Conservation (phyloP, 805 yeast species). For the Candida broadrunensis region DNA sequence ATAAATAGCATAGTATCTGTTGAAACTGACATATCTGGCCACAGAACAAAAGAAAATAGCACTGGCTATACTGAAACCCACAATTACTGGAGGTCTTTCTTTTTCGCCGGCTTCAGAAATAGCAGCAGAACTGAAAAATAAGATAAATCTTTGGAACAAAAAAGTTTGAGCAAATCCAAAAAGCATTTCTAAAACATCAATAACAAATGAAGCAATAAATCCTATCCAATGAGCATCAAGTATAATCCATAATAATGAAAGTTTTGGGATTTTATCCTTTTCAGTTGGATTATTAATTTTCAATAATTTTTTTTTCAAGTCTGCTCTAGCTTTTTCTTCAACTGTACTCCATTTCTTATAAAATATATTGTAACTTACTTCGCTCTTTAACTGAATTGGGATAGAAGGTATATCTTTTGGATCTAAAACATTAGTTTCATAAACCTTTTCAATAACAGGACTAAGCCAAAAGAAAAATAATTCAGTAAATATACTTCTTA, state of each 20-base stretch:
- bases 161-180: conserved; percentile 25
- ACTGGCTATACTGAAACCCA: conserved; percentile 22
- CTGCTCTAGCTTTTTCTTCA: conserved; percentile 8
- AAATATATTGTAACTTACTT: conserved; percentile 16
- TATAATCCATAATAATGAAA: conserved; percentile 19
- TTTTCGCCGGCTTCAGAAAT: background rate
- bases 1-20: conserved; percentile 14
- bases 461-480: conserved; percentile 26
- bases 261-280: conserved; percentile 11
- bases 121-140: conserved; percentile 16
- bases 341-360: conserved; percentile 20
- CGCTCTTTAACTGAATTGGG: conserved; percentile 11
- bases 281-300: conserved; percentile 7
- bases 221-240: conserved; percentile 12
- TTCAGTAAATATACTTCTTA: conserved; percentile 17
- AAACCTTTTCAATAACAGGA: conserved; percentile 21
- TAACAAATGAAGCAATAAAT: conserved; percentile 10
- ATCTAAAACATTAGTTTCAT: conserved; percentile 18
- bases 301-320: conserved; percentile 6
- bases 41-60: conserved; percentile 24
- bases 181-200: conserved; percentile 20
- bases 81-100: conserved; percentile 20
- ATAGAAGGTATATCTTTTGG: conserved; percentile 63
- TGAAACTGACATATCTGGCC: conserved; percentile 18
- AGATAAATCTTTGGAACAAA: conserved; percentile 25